Base-by-base conservation (phyloP, 1,139 yeast species). In the Saccharomyces hybrid region DNA sequence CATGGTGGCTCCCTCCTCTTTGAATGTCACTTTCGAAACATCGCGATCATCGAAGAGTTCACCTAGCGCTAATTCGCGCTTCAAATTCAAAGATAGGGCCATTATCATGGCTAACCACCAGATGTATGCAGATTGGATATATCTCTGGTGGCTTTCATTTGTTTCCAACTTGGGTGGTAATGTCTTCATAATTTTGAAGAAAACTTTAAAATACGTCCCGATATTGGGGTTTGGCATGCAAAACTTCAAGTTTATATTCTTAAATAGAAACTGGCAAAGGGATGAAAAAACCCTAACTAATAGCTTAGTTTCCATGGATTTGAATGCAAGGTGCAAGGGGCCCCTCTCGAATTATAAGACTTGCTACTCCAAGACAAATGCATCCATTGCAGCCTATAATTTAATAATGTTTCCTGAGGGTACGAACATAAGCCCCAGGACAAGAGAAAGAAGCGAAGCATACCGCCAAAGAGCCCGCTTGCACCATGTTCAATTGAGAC, bases 371-470 rank as follows among this genome's bases (percentile, higher is more conserved):
- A 4, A 11, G 34, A 31, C 34, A 31, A 31, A 31, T 11, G 34
- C 34, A 31, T 31, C 34, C 34, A 31, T 31, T 31, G 34, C 34
- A 34, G 49, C 38, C 16, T 47, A 47, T 26, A 47, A 27, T 27
- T n/a, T 91, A 54, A 70, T 89, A 27, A 70, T 91, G 42, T 91
- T 84, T 70, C 98, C 98, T 0, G 98, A 91, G 70, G 98, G 98
- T 2, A 91, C 98, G 0, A 93, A 89, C 51, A 74, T 87, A 56
- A 83, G 93, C 42, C 75, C 75, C 13, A 78, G 80, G 58, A 88
- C 96, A 3, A 76, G 79, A 50, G 73, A 65, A 8, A 79, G 80
- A 56, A 81, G 90, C 1, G 75, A 74, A 23, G 75, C 70, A 14
- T 91, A 74, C 69, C 84, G 86, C 27, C 71, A 70, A n/a, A 78